phyloP scores from a whole-genome alignment of 768 basidiomycete species.

The Panaeolus cyanescens region DNA sequence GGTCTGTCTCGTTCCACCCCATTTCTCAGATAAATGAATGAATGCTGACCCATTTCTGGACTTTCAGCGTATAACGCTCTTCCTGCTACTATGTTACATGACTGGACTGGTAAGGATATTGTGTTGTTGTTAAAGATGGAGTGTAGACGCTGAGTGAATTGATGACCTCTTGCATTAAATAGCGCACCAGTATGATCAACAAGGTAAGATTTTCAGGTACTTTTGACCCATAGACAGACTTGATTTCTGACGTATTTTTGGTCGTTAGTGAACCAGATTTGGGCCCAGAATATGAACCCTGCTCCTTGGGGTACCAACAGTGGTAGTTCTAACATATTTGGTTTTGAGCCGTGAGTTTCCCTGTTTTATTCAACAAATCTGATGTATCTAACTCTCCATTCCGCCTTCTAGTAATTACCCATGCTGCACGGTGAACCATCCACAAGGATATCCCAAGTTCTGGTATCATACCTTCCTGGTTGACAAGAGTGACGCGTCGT shows the following conservation, averaged over 20 bases:
- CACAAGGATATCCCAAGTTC: constrained; percentile 42
- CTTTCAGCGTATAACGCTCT: constrained; percentile 40
- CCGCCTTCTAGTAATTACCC: constrained; percentile 35
- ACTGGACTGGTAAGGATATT: constrained; percentile 41
- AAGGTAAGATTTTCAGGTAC: constrained; percentile 26
- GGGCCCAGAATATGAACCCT: constrained; percentile 40
- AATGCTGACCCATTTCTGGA: not conserved
- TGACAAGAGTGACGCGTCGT: constrained; percentile 25
- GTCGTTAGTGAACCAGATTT: constrained; percentile 40
- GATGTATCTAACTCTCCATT: not conserved
- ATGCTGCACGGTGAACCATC: constrained; percentile 46
- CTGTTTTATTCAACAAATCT: not conserved
- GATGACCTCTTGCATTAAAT: not conserved
- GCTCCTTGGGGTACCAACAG: constrained; percentile 39
- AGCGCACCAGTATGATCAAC: constrained; percentile 47
- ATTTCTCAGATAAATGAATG: not conserved
- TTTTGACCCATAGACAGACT: not conserved
- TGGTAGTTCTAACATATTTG: constrained; percentile 42
- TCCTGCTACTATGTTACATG: constrained; percentile 38
- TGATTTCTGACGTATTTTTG: not conserved
- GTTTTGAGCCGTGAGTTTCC: constrained; percentile 39
- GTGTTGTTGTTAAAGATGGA: too few relatives aligned
- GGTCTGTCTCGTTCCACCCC: constrained; percentile 18
- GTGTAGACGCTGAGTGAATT: too few relatives aligned
- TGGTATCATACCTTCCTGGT: constrained; percentile 43